Percentiles rank a stretch among this genome's conserved stretches.
phyloP scores from a whole-genome alignment of 179 eudicot genomes.

The Spergularia azorica region DNA sequence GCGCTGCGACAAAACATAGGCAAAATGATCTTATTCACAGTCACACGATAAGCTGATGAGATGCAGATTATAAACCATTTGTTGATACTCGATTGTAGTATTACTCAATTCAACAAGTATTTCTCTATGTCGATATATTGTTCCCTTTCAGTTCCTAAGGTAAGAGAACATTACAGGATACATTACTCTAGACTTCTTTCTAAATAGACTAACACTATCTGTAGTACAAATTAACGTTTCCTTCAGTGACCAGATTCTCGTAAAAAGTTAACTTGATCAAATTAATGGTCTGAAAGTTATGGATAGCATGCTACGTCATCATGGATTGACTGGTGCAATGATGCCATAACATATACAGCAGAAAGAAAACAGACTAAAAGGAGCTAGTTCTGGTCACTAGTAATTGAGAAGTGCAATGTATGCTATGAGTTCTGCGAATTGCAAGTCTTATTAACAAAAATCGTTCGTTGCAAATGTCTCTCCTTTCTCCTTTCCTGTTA shows the following conservation, averaged over 20 bases:
- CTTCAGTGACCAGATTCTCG: constrained; percentile 6
- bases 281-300: constrained; percentile 2
- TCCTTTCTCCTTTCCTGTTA: constrained; percentile 3
- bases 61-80: too few relatives aligned
- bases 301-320: not conserved
- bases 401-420: not conserved
- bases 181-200: not conserved
- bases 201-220: not conserved
- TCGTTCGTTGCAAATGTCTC: not conserved
- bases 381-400: not conserved
- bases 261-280: constrained; percentile 1
- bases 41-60: too few relatives aligned
- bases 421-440: not conserved
- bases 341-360: not conserved
- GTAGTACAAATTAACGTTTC: constrained; percentile 8
- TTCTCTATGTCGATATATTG: too few relatives aligned
- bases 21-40: too few relatives aligned
- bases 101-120: too few relatives aligned
- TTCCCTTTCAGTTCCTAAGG: too few relatives aligned
- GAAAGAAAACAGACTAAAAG: not conserved
- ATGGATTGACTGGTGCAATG: too few relatives aligned
- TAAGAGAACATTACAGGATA: too few relatives aligned
- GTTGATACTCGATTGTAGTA: too few relatives aligned
- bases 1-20: too few relatives aligned
- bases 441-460: not conserved